Conservation (phyloP, 2,329 filamentous ascomycete genomes). For the Penicillium capsulatum region DNA sequence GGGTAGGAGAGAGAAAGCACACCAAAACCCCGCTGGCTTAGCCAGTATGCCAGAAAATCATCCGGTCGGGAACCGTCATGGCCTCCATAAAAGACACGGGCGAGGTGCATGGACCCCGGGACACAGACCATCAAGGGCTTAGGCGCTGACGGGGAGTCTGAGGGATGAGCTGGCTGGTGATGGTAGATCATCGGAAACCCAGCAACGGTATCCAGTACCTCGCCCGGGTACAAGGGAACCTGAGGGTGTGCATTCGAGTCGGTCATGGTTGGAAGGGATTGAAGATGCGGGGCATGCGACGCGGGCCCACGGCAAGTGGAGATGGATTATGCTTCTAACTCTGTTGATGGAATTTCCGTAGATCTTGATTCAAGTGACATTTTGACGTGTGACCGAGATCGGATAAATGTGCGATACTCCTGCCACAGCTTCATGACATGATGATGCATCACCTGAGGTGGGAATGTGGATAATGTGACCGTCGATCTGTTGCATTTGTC, state of each 20-base stretch:
- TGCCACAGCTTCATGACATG: too few relatives aligned
- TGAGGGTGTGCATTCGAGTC: background rate
- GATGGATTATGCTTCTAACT: too few relatives aligned
- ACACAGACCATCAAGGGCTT: slow-evolving; percentile 17
- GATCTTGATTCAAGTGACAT: too few relatives aligned
- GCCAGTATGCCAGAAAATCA: slow-evolving; percentile 19
- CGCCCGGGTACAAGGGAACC: slow-evolving; percentile 5
- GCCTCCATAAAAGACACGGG: slow-evolving; percentile 21
- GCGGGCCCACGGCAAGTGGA: too few relatives aligned
- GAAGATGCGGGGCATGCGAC: too few relatives aligned
- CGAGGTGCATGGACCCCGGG: slow-evolving; percentile 17
- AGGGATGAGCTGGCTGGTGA: slow-evolving; percentile 2
- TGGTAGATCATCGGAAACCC: slow-evolving; percentile 16
- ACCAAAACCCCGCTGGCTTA: slow-evolving; percentile 12
- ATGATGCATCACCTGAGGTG: too few relatives aligned
- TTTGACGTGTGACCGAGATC: too few relatives aligned
- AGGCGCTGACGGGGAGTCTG: background rate
- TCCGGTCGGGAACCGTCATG: slow-evolving; percentile 11
- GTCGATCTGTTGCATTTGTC: too few relatives aligned
- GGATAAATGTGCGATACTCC: too few relatives aligned
- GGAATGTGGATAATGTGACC: too few relatives aligned
- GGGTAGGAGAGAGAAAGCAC: slow-evolving; percentile 22
- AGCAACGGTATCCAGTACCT: slow-evolving; percentile 7
- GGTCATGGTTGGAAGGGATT: background rate
- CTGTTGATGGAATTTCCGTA: too few relatives aligned